Percentiles rank a stretch among this genome's conserved stretches.
Conservation (phyloP, 345 rosid species). For the Excoecaria agallocha region DNA sequence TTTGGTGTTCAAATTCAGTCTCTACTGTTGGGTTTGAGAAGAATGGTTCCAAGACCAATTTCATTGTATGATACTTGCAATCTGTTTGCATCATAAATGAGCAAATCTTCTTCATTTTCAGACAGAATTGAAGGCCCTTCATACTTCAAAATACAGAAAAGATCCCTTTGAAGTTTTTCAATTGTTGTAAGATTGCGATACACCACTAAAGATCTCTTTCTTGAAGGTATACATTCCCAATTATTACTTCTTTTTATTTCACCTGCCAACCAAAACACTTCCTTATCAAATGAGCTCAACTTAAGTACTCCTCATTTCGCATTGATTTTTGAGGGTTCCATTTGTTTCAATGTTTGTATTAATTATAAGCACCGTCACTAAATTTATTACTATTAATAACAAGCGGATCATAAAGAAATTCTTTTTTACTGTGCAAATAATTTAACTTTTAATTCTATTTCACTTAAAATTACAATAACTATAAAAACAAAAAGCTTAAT, state of each 20-base stretch:
- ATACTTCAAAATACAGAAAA: conserved; percentile 13
- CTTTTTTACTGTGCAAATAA: too few relatives aligned
- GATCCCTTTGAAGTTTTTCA: conserved; percentile 31
- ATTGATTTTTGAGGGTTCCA: too few relatives aligned
- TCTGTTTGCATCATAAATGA: conserved; percentile 25
- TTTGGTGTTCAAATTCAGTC: too few relatives aligned
- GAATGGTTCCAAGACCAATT: conserved; percentile 37
- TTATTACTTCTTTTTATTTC: background rate
- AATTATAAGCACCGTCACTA: too few relatives aligned
- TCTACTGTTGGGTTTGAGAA: conserved; percentile 16
- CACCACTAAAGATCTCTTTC: conserved; percentile 14
- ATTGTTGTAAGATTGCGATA: conserved; percentile 12
- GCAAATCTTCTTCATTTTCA: conserved; percentile 24
- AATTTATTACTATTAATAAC: too few relatives aligned
- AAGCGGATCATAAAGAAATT: too few relatives aligned
- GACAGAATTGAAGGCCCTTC: background rate
- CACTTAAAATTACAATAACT: too few relatives aligned
- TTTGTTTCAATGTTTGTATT: too few relatives aligned
- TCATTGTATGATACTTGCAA: conserved; percentile 16
- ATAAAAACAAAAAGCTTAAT: too few relatives aligned
- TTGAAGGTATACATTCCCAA: conserved; percentile 18
- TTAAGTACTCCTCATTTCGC: background rate
- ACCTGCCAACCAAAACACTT: background rate
- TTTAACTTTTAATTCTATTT: too few relatives aligned
- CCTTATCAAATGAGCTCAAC: background rate